Evolutionary conservation across 2,329 filamentous ascomycete species (phyloP).

Genomic region (Pseudocercospora eumusae): DNA sequence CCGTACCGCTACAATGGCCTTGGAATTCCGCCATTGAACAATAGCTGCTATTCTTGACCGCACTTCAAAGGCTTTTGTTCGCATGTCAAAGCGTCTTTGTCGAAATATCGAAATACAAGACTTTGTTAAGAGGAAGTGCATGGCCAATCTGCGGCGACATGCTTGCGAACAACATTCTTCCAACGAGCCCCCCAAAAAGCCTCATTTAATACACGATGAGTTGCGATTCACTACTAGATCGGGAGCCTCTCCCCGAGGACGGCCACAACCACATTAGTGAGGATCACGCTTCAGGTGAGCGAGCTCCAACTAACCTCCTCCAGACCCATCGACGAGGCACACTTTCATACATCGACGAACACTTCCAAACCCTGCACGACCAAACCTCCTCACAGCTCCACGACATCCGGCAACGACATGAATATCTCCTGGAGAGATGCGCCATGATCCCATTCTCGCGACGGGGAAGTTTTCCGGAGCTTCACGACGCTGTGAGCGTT

Average conservation of each 20-base stretch:
- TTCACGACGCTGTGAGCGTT: not conserved
- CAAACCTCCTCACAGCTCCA: not conserved
- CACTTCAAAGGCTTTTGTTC: too few relatives aligned
- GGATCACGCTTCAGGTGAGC: not conserved
- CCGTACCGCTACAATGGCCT: too few relatives aligned
- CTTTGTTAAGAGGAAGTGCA: not conserved
- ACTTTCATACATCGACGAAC: not conserved
- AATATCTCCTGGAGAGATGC: not conserved
- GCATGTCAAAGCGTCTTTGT: too few relatives aligned
- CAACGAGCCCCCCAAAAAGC: not conserved
- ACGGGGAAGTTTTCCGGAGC: not conserved
- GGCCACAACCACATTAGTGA: not conserved
- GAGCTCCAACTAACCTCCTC: not conserved
- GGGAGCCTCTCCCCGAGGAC: not conserved
- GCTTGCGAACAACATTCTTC: not conserved
- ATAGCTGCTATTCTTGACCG: too few relatives aligned
- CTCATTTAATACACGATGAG: not conserved
- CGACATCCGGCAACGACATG: not conserved
- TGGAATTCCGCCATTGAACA: too few relatives aligned
- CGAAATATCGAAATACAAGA: too few relatives aligned
- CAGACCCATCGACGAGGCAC: not conserved
- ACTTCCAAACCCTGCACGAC: not conserved
- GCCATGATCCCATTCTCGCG: not conserved
- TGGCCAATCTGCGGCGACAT: not conserved
- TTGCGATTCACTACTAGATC: not conserved